Conservation (phyloP, 2,329 filamentous ascomycete species). For the Colletotrichum filicis region DNA sequence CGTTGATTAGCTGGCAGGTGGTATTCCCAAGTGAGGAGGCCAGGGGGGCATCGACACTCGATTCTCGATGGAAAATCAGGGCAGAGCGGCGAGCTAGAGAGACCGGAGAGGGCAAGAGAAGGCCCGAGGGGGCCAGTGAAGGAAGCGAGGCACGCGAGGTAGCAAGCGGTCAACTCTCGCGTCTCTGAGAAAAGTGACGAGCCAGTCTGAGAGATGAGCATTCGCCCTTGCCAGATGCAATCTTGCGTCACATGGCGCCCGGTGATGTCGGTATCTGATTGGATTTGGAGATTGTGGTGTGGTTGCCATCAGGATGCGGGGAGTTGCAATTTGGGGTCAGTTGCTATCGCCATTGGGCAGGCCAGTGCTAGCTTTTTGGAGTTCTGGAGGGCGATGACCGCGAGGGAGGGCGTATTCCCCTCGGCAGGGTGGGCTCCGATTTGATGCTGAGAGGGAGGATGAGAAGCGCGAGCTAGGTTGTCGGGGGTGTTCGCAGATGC, state of each 20-base stretch:
- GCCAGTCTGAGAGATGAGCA: background rate
- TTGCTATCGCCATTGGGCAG: constrained; percentile 19
- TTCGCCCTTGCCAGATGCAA: constrained; percentile 19
- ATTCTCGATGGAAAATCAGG: background rate
- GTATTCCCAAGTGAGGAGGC: background rate
- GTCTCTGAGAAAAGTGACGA: background rate
- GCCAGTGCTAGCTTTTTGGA: background rate
- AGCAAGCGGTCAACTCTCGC: background rate
- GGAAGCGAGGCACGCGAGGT: background rate
- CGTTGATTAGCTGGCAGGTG: constrained; percentile 4
- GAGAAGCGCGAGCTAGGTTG: background rate
- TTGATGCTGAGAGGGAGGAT: background rate
- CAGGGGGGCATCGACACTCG: background rate
- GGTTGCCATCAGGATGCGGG: constrained; percentile 30
- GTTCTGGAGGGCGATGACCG: background rate
- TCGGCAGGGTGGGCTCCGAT: constrained; percentile 18
- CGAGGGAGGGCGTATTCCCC: background rate
- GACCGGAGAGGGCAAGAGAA: background rate
- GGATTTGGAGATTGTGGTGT: constrained; percentile 13
- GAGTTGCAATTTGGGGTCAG: constrained; percentile 19
- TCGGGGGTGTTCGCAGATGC: background rate
- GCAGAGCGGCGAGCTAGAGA: background rate
- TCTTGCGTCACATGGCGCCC: constrained; percentile 34
- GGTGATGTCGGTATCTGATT: constrained; percentile 26
- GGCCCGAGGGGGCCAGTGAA: background rate